Evolutionary conservation across 768 basidiomycete species (phyloP), one percentile per base, ranked within the genome.

Genomic region (Auricularia cornea): DNA sequence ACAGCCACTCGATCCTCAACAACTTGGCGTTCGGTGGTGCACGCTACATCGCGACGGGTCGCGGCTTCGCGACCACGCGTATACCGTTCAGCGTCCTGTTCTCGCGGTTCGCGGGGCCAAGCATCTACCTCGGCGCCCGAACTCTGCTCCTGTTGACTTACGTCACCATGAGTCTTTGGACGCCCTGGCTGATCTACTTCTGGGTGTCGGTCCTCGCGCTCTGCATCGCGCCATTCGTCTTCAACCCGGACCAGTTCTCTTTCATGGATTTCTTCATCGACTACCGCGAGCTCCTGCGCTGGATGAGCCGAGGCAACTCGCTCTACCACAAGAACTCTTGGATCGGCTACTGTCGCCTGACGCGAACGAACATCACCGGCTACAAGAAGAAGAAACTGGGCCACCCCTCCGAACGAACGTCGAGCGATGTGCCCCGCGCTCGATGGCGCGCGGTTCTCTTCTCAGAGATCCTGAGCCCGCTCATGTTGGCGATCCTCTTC

Each of bases 191-290:
- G 69, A 92, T 96, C 77, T 99, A 98, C 82, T 99, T 98, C 86
- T 98, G 96, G 96, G 83, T 93, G 73, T 96, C 97, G 18, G 93
- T 98, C 63, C 75, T 95, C 64, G 94, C 95, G 11, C 85, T 99
- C 23, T 96, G 93, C 76, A 83, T 98, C 68, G 94, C 97, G 38
- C 97, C 97, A 0, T 99, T 98, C 86, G 66, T 99, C 65, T 99
- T 99, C 85, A 99, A 99, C 77, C 97, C 97, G n/a, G 96, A 99
- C 76, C 97, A 98, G 75, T 99, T 98, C 83, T 92, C 93, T 11
- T 92, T 88, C 73, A 77, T 92, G 69, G 97, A 99, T 77, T 99
- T 96, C 77, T 89, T 98, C 77, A 94, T 98, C 73, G 97, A 99
- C 76, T 98, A 98, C 74, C 88, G 97, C 63, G 97, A 99, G 73